These are phyloP conservation scores for Tolypocladium album DNA, from an alignment of 2,329 filamentous ascomycete species.

Conservation along the genomic window DNA sequence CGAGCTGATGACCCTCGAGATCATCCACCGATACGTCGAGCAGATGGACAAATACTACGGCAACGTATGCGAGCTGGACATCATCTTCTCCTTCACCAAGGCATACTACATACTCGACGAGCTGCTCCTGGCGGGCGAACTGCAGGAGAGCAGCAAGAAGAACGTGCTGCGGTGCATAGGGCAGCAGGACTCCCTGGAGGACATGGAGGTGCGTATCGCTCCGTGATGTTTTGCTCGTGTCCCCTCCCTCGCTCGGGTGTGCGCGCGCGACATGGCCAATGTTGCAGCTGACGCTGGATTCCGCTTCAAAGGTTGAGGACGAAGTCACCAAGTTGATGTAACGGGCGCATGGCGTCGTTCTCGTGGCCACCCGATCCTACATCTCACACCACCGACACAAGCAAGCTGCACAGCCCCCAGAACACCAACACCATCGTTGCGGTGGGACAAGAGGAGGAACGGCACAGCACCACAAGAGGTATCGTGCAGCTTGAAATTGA, in stretches of 20 bases:
- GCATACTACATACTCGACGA: conserved; percentile 99
- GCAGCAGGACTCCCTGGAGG: conserved; percentile 94
- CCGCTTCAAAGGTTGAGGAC: conserved; percentile 61
- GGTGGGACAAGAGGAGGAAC: neutral
- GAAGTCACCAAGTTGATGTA: conserved; percentile 88
- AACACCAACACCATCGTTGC: neutral
- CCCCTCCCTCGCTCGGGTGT: conserved; percentile 3
- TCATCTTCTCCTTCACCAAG: conserved; percentile 99
- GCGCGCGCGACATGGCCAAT: conserved; percentile 8
- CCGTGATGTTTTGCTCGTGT: conserved; percentile 3
- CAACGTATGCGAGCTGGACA: conserved; percentile 98
- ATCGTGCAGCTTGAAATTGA: conserved; percentile 13
- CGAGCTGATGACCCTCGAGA: conserved; percentile 94
- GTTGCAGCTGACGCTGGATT: conserved; percentile 19
- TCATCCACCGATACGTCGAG: conserved; percentile 98
- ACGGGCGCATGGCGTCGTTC: conserved; percentile 9
- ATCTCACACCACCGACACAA: neutral
- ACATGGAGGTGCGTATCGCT: conserved; percentile 82
- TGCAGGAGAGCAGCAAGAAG: conserved; percentile 99
- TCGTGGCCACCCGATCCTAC: neutral
- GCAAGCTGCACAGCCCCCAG: neutral
- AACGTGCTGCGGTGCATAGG: conserved; percentile 93
- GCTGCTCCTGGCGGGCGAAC: conserved; percentile 84
- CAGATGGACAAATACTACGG: conserved; percentile 99
- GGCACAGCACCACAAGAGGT: neutral